phyloP scores from a whole-genome alignment of 1,139 yeast species.

The Geotrichum europaeum region DNA sequence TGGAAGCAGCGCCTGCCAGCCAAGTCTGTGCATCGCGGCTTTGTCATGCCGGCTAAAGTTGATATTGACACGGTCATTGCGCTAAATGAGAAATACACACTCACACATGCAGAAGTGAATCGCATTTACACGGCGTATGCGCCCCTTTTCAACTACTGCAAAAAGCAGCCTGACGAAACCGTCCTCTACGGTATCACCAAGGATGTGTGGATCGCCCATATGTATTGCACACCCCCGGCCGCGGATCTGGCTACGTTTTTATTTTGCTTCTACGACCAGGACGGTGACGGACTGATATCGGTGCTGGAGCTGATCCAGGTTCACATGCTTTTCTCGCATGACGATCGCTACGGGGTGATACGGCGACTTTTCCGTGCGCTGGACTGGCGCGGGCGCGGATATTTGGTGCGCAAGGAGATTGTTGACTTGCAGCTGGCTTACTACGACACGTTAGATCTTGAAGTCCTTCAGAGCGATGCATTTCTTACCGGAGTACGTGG shows the following conservation, averaged over 20 bases:
- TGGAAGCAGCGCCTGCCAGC: constrained; percentile 20
- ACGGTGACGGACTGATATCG: constrained; percentile 25
- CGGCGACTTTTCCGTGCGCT: constrained; percentile 14
- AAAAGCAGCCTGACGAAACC: not conserved
- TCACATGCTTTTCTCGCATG: not conserved
- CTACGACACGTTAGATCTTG: not conserved
- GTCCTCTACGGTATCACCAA: constrained; percentile 21
- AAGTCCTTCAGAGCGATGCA: not conserved
- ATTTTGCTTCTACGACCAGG: constrained; percentile 23
- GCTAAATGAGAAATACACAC: not conserved
- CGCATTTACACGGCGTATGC: constrained; percentile 8
- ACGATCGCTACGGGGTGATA: not conserved
- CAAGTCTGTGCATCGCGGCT: constrained; percentile 3
- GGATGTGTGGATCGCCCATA: constrained; percentile 18
- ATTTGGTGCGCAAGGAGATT: constrained; percentile 12
- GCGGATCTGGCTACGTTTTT: not conserved
- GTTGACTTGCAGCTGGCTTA: not conserved
- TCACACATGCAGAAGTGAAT: not conserved
- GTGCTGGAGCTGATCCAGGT: constrained; percentile 24
- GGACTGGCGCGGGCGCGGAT: constrained; percentile 19
- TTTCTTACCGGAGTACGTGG: not conserved
- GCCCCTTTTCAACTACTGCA: constrained; percentile 1
- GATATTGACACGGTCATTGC: constrained; percentile 7
- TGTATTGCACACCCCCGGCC: not conserved
- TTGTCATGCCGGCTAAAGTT: constrained; percentile 15